Percentiles rank a stretch among this genome's conserved stretches.
Evolutionary conservation across 495 filamentous ascomycete species (phyloP).

Genomic region (Hypoxylon intermedium): DNA sequence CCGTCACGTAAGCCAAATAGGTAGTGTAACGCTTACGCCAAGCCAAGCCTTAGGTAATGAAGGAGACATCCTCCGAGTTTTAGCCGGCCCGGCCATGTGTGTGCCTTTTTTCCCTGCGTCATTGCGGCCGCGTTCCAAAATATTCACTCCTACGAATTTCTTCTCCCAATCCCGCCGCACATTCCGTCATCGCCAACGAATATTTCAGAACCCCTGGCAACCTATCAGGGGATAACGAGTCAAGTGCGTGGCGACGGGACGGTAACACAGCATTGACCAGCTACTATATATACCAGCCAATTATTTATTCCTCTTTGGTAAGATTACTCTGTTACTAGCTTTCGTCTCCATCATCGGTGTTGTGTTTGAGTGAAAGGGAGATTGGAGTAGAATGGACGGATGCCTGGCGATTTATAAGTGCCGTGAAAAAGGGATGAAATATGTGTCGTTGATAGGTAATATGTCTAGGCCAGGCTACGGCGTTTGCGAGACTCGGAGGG

Average conservation of each 20-base stretch:
- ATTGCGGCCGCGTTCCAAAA: slow-evolving; percentile 33
- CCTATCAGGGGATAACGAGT: slow-evolving; percentile 10
- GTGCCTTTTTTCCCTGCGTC: too few species aligned
- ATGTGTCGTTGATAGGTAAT: slow-evolving; percentile 31
- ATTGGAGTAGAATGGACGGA: background rate
- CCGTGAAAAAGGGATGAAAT: background rate
- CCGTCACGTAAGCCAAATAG: too few species aligned
- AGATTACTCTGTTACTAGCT: slow-evolving; percentile 13
- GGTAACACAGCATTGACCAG: slow-evolving; percentile 33
- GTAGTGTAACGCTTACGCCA: too few species aligned
- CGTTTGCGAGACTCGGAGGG: slow-evolving; percentile 1
- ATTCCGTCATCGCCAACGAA: slow-evolving; percentile 35
- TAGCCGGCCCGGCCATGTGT: background rate
- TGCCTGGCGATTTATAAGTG: background rate
- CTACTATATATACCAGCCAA: slow-evolving; percentile 5
- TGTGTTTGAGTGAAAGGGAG: background rate
- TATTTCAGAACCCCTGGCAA: slow-evolving; percentile 20
- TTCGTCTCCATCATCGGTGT: background rate
- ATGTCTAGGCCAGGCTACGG: slow-evolving; percentile 28
- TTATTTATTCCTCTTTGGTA: slow-evolving; percentile 25
- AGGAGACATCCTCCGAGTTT: background rate
- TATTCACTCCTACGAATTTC: slow-evolving; percentile 45
- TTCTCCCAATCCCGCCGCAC: slow-evolving; percentile 38
- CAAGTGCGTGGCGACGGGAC: slow-evolving; percentile 2
- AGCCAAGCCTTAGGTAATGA: too few species aligned